Evolutionary conservation across 2,329 filamentous ascomycete species (phyloP).

Genomic region (Arthrocladium fulminans): DNA sequence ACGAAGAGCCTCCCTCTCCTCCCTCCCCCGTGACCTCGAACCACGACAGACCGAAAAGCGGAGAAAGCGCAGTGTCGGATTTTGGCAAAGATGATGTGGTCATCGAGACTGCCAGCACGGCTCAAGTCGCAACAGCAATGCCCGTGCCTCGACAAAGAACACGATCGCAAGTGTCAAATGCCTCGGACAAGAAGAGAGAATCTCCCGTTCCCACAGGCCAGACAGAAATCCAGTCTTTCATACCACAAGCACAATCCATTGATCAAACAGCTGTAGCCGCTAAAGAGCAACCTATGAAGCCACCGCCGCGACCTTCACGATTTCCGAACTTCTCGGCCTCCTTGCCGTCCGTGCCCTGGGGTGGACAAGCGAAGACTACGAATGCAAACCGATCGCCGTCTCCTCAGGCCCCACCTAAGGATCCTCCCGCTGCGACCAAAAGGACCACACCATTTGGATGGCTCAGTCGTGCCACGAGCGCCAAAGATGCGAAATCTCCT

Average conservation of each 20-base stretch:
- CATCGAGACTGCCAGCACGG: not conserved
- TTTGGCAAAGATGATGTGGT: not conserved
- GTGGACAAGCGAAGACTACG: conserved; percentile 29
- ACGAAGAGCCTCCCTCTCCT: conserved; percentile 1
- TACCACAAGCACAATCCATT: conserved; percentile 29
- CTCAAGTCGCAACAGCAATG: not conserved
- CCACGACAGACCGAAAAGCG: conserved; percentile 5
- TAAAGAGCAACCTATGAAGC: conserved; percentile 25
- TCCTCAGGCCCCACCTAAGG: conserved; percentile 24
- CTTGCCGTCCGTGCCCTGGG: conserved; percentile 66
- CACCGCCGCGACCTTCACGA: conserved; percentile 50
- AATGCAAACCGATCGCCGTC: conserved; percentile 23
- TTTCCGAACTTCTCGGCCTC: conserved; percentile 63
- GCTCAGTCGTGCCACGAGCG: conserved; percentile 28
- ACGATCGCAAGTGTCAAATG: conserved; percentile 4
- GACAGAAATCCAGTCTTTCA: conserved; percentile 11
- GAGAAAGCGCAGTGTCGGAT: conserved; percentile 1
- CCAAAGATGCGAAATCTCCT: conserved; percentile 59
- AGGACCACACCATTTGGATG: conserved; percentile 73
- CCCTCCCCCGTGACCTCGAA: not conserved
- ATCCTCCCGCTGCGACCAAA: conserved; percentile 50
- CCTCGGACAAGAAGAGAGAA: conserved; percentile 5
- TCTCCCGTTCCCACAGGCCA: not conserved
- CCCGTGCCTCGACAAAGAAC: not conserved
- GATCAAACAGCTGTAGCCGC: conserved; percentile 29